These are phyloP conservation scores for Ailanthus altissimus DNA, from an alignment of 345 rosid genomes.

Conservation along the genomic window DNA sequence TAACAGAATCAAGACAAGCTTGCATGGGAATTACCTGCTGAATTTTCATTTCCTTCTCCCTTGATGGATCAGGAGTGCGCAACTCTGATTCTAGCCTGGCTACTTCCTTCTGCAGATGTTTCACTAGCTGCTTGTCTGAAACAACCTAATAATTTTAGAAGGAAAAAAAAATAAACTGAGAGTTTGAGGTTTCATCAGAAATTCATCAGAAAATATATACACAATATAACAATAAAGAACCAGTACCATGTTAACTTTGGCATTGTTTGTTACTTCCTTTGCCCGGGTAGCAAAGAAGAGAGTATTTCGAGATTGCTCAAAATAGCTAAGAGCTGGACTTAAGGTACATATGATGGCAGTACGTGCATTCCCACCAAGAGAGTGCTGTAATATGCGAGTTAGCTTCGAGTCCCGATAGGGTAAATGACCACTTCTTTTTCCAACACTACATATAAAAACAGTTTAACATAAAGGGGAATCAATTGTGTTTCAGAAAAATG, in stretches of 20 bases:
- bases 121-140: slow-evolving; percentile 94
- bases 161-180: neutral
- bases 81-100: slow-evolving; percentile 96
- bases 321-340: slow-evolving; percentile 89
- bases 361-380: slow-evolving; percentile 99
- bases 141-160: slow-evolving; percentile 59
- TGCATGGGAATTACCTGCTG: slow-evolving; percentile 52
- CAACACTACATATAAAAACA: slow-evolving; percentile 54
- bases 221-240: slow-evolving; percentile 14
- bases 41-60: slow-evolving; percentile 82
- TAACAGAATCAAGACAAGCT: slow-evolving; percentile 11
- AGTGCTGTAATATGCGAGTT: slow-evolving; percentile 95
- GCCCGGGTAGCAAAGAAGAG: slow-evolving; percentile 96
- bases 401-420: slow-evolving; percentile 98
- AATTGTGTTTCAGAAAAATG: neutral
- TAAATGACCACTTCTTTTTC: slow-evolving; percentile 91
- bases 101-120: slow-evolving; percentile 98
- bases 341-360: slow-evolving; percentile 97
- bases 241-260: slow-evolving; percentile 95
- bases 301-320: slow-evolving; percentile 97
- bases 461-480: slow-evolving; percentile 19
- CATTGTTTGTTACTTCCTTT: slow-evolving; percentile 99
- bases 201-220: slow-evolving; percentile 1
- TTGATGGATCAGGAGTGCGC: slow-evolving; percentile 93
- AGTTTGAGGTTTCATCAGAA: neutral